These are phyloP conservation scores for Mentha longifolia DNA, from an alignment of 257 asterid species.

Conservation along the genomic window DNA sequence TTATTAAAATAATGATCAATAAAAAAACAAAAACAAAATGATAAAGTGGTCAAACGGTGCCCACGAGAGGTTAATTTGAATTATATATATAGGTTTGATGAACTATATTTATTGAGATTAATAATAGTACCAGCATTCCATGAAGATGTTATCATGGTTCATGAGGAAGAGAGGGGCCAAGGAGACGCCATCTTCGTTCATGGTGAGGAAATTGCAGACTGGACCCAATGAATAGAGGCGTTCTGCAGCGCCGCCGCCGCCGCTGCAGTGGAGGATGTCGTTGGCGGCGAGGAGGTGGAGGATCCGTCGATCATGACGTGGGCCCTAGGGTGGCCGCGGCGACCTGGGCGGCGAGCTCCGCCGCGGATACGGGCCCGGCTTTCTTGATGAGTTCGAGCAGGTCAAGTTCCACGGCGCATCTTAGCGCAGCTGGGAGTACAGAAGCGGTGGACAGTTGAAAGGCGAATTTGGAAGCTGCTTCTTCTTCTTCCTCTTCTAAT, in stretches of 20 bases:
- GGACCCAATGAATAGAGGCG: conserved; percentile 54
- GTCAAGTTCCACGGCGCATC: background rate
- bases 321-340: conserved; percentile 36
- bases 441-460: background rate
- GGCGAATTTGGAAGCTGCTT: background rate
- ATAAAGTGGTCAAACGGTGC: too few relatives aligned
- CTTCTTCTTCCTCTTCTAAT: background rate
- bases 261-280: conserved; percentile 37
- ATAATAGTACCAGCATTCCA: conserved; percentile 38
- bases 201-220: conserved; percentile 53
- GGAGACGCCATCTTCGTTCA: conserved; percentile 46
- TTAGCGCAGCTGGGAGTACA: background rate
- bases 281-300: conserved; percentile 48
- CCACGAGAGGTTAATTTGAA: too few relatives aligned
- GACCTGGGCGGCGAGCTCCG: conserved; percentile 43
- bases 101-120: too few relatives aligned
- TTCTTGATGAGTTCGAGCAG: conserved; percentile 32
- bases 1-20: too few relatives aligned
- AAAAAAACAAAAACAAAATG: too few relatives aligned
- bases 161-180: conserved; percentile 32
- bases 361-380: conserved; percentile 37
- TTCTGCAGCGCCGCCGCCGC: conserved; percentile 30
- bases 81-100: too few relatives aligned
- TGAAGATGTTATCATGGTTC: conserved; percentile 37
- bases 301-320: conserved; percentile 42